These are phyloP conservation scores for Penicillium brevicompactum DNA, from an alignment of 2,329 filamentous ascomycete species.

Conservation along the genomic window DNA sequence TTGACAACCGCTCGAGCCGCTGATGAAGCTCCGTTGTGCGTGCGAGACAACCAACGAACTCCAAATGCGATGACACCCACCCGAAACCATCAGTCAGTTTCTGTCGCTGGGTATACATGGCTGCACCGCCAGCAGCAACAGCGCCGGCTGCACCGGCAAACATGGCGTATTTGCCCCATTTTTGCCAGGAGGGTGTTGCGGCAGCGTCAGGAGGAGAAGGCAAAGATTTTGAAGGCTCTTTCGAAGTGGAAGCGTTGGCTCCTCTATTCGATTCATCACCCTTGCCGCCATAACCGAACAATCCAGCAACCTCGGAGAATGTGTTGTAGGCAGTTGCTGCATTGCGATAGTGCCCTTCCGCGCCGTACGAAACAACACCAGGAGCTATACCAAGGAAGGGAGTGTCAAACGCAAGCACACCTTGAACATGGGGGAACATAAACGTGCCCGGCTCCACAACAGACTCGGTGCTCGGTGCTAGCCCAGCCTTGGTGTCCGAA, in stretches of 20 bases:
- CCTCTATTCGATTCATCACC: constrained; percentile 20
- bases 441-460: constrained; percentile 49
- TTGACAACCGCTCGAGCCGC: constrained; percentile 69
- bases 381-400: constrained; percentile 67
- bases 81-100: constrained; percentile 73
- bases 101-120: constrained; percentile 83
- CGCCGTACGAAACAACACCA: constrained; percentile 56
- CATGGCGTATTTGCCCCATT: constrained; percentile 83
- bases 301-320: constrained; percentile 63
- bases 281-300: constrained; percentile 66
- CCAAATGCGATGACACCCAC: constrained; percentile 88
- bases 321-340: constrained; percentile 71
- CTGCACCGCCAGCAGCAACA: constrained; percentile 77
- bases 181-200: constrained; percentile 64
- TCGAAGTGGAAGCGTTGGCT: constrained; percentile 10
- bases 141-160: constrained; percentile 80
- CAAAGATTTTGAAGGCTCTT: constrained; percentile 23
- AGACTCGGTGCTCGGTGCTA: constrained; percentile 16
- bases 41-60: constrained; percentile 88
- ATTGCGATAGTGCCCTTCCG: constrained; percentile 81
- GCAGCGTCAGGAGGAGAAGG: constrained; percentile 47
- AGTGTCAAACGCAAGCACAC: constrained; percentile 90
- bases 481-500: constrained; percentile 22
- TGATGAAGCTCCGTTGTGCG: constrained; percentile 79
- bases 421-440: constrained; percentile 93